Conservation (phyloP, 768 basidiomycete species). For the Suillus bovinus region DNA sequence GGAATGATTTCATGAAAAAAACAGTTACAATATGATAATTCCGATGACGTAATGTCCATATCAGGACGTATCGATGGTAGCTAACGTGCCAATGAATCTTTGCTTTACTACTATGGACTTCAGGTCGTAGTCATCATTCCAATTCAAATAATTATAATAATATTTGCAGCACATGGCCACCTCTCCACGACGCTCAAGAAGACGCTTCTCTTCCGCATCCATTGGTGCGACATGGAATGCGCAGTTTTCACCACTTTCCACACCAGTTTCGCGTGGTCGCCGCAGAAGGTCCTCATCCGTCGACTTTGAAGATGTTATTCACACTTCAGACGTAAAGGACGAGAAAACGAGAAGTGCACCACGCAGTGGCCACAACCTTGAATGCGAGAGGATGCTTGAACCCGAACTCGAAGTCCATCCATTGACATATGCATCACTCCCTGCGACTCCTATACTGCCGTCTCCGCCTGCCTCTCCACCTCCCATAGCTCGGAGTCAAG, state of each 20-base stretch:
- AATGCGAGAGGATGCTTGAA: conserved; percentile 11
- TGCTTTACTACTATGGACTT: background rate
- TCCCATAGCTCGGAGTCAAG: conserved; percentile 16
- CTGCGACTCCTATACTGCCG: conserved; percentile 66
- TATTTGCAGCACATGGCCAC: conserved; percentile 24
- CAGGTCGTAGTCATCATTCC: background rate
- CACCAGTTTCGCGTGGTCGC: conserved; percentile 18
- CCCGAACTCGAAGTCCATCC: conserved; percentile 31
- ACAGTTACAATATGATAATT: background rate
- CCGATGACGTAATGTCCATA: background rate
- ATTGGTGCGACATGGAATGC: conserved; percentile 25
- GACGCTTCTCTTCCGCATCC: conserved; percentile 33
- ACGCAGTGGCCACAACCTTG: background rate
- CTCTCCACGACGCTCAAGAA: conserved; percentile 34
- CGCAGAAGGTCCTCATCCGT: conserved; percentile 17
- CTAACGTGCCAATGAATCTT: background rate
- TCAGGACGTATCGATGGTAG: background rate
- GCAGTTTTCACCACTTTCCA: conserved; percentile 13
- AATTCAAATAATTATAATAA: conserved; percentile 1
- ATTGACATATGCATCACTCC: conserved; percentile 69
- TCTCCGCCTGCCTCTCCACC: conserved; percentile 40
- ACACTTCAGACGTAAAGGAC: conserved; percentile 6
- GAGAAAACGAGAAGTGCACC: background rate
- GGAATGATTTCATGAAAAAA: background rate
- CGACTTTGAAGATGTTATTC: conserved; percentile 5